Conservation (phyloP, 306 rosid species). For the Trichosanthes cucumerina region DNA sequence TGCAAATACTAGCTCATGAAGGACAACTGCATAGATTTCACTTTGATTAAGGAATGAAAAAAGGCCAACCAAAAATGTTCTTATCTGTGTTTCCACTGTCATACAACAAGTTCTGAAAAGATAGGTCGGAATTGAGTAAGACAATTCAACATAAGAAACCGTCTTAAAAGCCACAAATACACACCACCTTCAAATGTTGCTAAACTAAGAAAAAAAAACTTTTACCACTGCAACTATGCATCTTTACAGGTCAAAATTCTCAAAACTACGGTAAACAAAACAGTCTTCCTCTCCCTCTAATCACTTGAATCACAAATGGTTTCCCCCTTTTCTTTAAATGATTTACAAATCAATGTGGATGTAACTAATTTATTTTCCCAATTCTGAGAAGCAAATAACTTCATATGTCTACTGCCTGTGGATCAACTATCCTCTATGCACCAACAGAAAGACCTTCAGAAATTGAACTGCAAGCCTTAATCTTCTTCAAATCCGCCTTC, state of each 20-base stretch:
- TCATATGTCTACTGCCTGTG: neutral
- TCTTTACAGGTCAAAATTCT: neutral
- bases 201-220: too few species aligned
- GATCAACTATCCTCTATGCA: neutral
- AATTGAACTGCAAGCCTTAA: neutral
- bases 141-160: neutral
- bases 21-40: neutral
- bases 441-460: neutral
- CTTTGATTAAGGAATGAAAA: neutral
- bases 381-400: neutral
- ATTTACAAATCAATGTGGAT: neutral
- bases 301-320: neutral
- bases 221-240: neutral
- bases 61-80: neutral
- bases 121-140: neutral
- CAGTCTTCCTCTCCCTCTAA: neutral
- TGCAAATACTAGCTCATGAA: neutral
- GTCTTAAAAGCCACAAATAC: neutral
- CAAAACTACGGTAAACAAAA: neutral
- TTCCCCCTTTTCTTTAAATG: neutral
- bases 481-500: constrained; percentile 29
- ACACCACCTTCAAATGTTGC: too few species aligned
- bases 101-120: too few species aligned
- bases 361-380: neutral
- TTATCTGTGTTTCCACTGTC: too few species aligned